Base-by-base conservation (phyloP, 495 filamentous ascomycete genomes). In the Penicillium chermesinum region DNA sequence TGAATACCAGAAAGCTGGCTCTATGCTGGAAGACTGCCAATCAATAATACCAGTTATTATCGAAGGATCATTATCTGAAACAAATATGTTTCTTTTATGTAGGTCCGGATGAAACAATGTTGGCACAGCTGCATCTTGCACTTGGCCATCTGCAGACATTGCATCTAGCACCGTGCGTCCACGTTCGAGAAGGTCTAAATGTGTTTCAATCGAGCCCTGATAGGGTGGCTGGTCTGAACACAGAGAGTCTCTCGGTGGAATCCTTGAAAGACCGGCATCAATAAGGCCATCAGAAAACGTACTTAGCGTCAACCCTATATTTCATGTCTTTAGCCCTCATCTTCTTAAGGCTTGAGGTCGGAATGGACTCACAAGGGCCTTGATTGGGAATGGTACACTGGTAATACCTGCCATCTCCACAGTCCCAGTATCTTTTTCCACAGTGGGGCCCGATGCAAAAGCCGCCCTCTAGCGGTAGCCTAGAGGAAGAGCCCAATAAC, bases 401-500 rank as follows among this genome's bases (percentile, higher is more conserved):
- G 46, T 56, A 19, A 9, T 7, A 30, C 48, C 66, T 59, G 6
- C 60, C 56, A 44, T 61, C 65, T 53, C 69, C 56, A 67, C 65
- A 73, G n/a, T n/a, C n/a, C n/a, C n/a, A n/a, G 47, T 67, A 75
- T 22, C 48, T 48, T 48, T 59, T 44, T 48, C 63, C 62, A 46
- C 66, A 73, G 52, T 74, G 68, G 32, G 71, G 59, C 25, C 73
- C 65, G n/a, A n/a, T n/a, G n/a, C n/a, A n/a, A n/a, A n/a, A n/a
- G n/a, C n/a, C 40, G 12, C 25, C 5, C 1, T 30, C 59, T 15
- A 72, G 47, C n/a, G 54, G 36, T 37, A 55, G 38, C 16, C 49
- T 64, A 13, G 48, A 52, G 0, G 38, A 14, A 48, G 49, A 36
- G 16, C 50, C 52, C 13, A 63, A 17, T 21, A 30, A 36, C 13